Evolutionary conservation across 768 basidiomycete genomes (phyloP).

Genomic region (Tricholoma bakamatsutake): DNA sequence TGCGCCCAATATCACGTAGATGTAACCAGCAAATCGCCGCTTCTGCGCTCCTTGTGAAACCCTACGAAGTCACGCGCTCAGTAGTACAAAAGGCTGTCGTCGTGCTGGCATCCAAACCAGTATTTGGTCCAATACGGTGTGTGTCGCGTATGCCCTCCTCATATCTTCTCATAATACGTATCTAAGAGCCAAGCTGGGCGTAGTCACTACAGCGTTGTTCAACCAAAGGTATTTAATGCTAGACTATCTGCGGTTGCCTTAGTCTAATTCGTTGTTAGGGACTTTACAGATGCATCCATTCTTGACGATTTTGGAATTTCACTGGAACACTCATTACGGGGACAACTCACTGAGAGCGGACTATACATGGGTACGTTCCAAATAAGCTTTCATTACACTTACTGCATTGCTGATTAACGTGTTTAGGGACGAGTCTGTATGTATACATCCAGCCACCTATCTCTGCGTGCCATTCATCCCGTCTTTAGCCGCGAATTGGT

Average conservation of each 20-base stretch:
- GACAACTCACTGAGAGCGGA: slow-evolving; percentile 86
- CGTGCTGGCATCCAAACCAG: slow-evolving; percentile 83
- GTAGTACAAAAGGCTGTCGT: slow-evolving; percentile 98
- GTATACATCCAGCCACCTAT: slow-evolving; percentile 13
- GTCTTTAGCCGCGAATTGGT: slow-evolving; percentile 77
- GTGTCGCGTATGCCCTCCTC: neutral
- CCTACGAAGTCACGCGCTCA: slow-evolving; percentile 85
- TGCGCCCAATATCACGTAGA: slow-evolving; percentile 29
- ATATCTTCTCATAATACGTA: neutral
- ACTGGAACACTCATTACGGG: slow-evolving; percentile 67
- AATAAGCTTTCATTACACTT: neutral
- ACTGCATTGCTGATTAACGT: neutral
- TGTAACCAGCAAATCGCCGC: slow-evolving; percentile 94
- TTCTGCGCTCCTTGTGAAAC: slow-evolving; percentile 68
- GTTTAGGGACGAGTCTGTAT: slow-evolving; percentile 64
- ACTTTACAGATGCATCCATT: slow-evolving; percentile 84
- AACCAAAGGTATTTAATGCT: slow-evolving; percentile 57
- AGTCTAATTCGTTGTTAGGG: slow-evolving; percentile 33
- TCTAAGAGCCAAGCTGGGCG: slow-evolving; percentile 81
- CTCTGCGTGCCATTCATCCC: slow-evolving; percentile 3
- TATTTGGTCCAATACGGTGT: slow-evolving; percentile 91
- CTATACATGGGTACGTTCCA: slow-evolving; percentile 83
- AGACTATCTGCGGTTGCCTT: neutral
- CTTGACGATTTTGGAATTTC: slow-evolving; percentile 83
- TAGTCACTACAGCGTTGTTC: slow-evolving; percentile 90